A percentile compares a stretch with the other conserved stretches of the same genome.
Conservation (phyloP, 129 eudicot species). For the Saussurea involucrata region DNA sequence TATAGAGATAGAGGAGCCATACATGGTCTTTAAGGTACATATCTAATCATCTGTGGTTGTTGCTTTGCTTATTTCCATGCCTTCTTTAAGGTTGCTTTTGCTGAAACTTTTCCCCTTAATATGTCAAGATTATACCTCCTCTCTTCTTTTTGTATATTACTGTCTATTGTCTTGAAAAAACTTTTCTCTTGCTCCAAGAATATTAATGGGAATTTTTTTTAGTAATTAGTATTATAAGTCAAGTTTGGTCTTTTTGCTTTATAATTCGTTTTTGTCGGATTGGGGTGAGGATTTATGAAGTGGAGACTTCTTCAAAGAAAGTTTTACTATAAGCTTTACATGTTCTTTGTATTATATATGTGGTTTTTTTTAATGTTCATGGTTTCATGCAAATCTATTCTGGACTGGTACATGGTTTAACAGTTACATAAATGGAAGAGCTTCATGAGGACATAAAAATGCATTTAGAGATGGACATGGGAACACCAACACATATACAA, state of each 20-base stretch:
- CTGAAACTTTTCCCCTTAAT: neutral
- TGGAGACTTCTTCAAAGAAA: neutral
- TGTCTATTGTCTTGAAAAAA: too few relatives aligned
- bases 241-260: neutral
- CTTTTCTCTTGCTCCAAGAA: too few relatives aligned
- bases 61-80: slow-evolving; percentile 6
- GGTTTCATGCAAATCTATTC: slow-evolving; percentile 15
- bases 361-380: neutral
- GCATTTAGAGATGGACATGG: slow-evolving; percentile 88
- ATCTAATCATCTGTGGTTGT: neutral
- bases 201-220: too few relatives aligned
- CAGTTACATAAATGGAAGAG: slow-evolving; percentile 92
- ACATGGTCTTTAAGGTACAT: slow-evolving; percentile 79
- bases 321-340: neutral
- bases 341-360: neutral
- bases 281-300: neutral
- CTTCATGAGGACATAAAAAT: slow-evolving; percentile 90
- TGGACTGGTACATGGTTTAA: slow-evolving; percentile 58
- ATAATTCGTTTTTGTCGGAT: neutral
- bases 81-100: neutral
- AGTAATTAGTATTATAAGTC: neutral
- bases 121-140: neutral
- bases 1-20: slow-evolving; percentile 77
- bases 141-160: too few relatives aligned
- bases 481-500: slow-evolving; percentile 78